These are phyloP conservation scores for Rhizophagus prolifer DNA, from an alignment of 192 early-diverging fungal species.

Conservation along the genomic window DNA sequence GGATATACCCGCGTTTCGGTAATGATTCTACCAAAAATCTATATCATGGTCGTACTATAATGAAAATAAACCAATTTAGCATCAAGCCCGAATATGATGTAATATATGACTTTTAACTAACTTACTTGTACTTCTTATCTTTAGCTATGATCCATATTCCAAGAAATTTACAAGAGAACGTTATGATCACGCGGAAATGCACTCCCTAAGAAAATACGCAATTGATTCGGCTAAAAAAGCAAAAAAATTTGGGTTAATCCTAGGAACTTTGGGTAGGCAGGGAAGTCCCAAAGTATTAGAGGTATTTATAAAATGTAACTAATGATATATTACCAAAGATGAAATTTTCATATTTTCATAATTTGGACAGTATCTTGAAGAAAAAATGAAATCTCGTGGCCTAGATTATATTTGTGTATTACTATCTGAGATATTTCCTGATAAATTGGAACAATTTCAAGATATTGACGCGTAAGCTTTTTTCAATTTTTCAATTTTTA, in stretches of 20 bases:
- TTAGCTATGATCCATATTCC: slow-evolving; percentile 87
- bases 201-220: slow-evolving; percentile 78
- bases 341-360: neutral
- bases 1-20: slow-evolving; percentile 80
- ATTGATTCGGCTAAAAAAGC: slow-evolving; percentile 72
- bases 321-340: neutral
- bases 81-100: too few species aligned
- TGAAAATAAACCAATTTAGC: neutral
- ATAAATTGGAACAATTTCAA: slow-evolving; percentile 85
- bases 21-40: neutral
- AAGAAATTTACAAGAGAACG: slow-evolving; percentile 90
- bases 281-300: slow-evolving; percentile 91
- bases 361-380: slow-evolving; percentile 59
- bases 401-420: slow-evolving; percentile 74
- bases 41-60: neutral
- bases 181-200: slow-evolving; percentile 95
- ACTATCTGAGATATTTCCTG: slow-evolving; percentile 93
- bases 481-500: neutral
- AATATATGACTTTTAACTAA: neutral
- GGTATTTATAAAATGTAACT: slow-evolving; percentile 36
- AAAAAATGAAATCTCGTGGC: slow-evolving; percentile 58
- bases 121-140: neutral
- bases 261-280: slow-evolving; percentile 96
- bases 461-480: slow-evolving; percentile 72
- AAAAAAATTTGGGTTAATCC: slow-evolving; percentile 83